phyloP scores from a whole-genome alignment of 352 stramenopile species.

The Pythium rhizo-oryzae region DNA sequence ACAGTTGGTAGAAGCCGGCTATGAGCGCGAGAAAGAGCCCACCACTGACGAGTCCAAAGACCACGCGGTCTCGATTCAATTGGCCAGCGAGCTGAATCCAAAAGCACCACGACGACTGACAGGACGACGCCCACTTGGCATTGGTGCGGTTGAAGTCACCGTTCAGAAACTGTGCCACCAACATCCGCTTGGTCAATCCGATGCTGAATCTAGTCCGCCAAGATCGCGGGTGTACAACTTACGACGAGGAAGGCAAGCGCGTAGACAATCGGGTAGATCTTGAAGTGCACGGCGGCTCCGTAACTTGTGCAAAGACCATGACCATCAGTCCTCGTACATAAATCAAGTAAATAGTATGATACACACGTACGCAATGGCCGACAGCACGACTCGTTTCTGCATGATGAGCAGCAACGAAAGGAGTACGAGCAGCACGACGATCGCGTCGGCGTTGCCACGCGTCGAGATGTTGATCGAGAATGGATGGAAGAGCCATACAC shows the following conservation, averaged over 20 bases:
- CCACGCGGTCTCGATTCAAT: conserved; percentile 73
- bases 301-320: conserved; percentile 58
- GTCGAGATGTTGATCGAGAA: conserved; percentile 99
- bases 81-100: conserved; percentile 50
- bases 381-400: conserved; percentile 73
- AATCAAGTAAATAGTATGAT: neutral
- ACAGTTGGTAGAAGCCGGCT: conserved; percentile 78
- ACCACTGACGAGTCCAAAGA: conserved; percentile 91
- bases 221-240: conserved; percentile 15
- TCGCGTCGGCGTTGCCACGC: conserved; percentile 96
- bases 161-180: conserved; percentile 62
- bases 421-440: conserved; percentile 94
- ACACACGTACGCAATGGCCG: conserved; percentile 60
- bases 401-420: conserved; percentile 88
- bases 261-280: conserved; percentile 99
- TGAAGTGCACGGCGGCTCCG: conserved; percentile 97
- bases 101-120: conserved; percentile 54
- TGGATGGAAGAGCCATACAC: conserved; percentile 98
- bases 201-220: neutral
- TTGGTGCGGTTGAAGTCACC: conserved; percentile 57
- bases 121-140: conserved; percentile 47
- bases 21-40: conserved; percentile 87
- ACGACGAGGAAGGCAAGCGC: conserved; percentile 87
- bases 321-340: neutral
- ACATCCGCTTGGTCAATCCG: neutral